A percentile compares a stretch with the other conserved stretches of the same genome.
These are phyloP conservation scores for Sugiyamaella marilandica DNA, from an alignment of 805 yeast species.

Conservation along the genomic window DNA sequence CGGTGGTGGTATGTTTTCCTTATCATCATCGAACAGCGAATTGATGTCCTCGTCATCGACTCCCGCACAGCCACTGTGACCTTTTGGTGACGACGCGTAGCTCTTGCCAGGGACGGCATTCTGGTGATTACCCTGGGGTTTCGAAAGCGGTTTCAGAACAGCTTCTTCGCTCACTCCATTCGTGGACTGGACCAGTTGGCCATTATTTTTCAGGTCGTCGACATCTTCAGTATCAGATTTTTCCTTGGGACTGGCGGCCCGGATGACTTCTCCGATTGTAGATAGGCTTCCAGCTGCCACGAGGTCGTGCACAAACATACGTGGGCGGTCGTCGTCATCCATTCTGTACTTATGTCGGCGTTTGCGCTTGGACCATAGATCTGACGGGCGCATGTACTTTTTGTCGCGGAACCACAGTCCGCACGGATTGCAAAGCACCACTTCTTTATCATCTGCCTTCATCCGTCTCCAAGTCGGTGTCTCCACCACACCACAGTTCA, in stretches of 20 bases:
- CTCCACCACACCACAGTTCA: constrained; percentile 30
- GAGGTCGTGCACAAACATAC: background rate
- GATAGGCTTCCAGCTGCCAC: background rate
- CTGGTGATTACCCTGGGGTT: too few species aligned
- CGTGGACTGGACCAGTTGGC: too few species aligned
- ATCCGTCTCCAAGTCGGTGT: constrained; percentile 30
- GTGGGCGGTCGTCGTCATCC: background rate
- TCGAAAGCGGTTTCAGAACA: too few species aligned
- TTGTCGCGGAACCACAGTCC: constrained; percentile 24
- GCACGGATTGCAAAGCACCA: constrained; percentile 27
- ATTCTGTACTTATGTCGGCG: background rate
- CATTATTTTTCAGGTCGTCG: background rate
- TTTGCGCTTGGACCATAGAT: constrained; percentile 19
- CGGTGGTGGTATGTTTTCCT: constrained; percentile 19
- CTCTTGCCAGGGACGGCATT: too few species aligned
- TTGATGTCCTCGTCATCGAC: background rate
- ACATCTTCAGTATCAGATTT: background rate
- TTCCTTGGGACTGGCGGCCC: background rate
- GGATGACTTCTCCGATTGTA: background rate
- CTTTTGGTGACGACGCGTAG: too few species aligned
- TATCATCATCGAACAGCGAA: constrained; percentile 5
- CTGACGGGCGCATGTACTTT: constrained; percentile 23
- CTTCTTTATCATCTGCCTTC: constrained; percentile 13
- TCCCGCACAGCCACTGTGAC: too few species aligned
- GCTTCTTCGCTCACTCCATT: too few species aligned